Percentiles rank a stretch among this genome's conserved stretches.
Evolutionary conservation across 495 filamentous ascomycete genomes (phyloP).

Genomic region (Talaromyces liani): DNA sequence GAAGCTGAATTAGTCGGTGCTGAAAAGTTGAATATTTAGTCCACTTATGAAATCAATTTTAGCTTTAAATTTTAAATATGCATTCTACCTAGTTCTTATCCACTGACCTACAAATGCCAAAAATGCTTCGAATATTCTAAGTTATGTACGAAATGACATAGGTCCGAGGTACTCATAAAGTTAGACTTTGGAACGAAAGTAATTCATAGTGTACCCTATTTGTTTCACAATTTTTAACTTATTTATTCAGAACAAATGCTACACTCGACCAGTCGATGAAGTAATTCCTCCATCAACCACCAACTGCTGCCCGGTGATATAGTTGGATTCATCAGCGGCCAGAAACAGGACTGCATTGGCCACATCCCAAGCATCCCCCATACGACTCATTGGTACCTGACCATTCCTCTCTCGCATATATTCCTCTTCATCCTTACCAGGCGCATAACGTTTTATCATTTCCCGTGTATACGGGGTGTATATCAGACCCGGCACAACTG

Average conservation of each 20-base stretch:
- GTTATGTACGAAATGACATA: no score
- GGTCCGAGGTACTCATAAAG: no score
- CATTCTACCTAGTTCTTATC: no score
- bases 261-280: conserved; percentile 19
- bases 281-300: conserved; percentile 48
- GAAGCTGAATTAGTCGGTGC: conserved; percentile 54
- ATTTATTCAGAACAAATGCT: not conserved
- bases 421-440: conserved; percentile 21
- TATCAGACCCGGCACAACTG: conserved; percentile 45
- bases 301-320: conserved; percentile 47
- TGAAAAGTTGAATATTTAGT: not conserved
- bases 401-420: conserved; percentile 21
- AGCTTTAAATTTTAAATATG: not conserved
- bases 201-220: no score
- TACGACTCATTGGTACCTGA: conserved; percentile 31
- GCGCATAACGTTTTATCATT: conserved; percentile 34
- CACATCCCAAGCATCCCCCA: conserved; percentile 45
- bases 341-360: conserved; percentile 45
- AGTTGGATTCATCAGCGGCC: conserved; percentile 38
- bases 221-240: not conserved
- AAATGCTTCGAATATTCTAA: no score
- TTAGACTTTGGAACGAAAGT: no score
- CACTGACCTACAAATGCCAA: no score
- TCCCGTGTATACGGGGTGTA: conserved; percentile 38
- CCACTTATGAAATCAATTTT: not conserved